Evolutionary conservation across 495 filamentous ascomycete species (phyloP).

Genomic region (Aspergillus leporis): DNA sequence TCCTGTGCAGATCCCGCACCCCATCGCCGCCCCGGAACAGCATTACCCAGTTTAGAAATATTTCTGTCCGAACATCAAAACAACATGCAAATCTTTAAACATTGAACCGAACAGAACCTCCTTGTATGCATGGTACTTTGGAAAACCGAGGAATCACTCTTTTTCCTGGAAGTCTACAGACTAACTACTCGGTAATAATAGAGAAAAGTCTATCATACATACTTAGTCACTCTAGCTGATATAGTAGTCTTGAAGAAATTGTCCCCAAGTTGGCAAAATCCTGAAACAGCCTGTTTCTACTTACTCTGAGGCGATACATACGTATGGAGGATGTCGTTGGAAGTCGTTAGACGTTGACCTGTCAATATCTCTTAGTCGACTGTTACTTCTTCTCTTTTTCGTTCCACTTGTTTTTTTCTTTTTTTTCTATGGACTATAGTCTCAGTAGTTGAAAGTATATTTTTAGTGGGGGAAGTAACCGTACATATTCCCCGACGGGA

Average conservation of each 20-base stretch:
- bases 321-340: background rate
- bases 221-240: background rate
- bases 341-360: conserved; percentile 10
- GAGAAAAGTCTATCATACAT: conserved; percentile 1
- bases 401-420: background rate
- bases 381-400: background rate
- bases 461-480: background rate
- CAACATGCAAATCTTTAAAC: background rate
- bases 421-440: background rate
- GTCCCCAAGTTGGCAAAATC: background rate
- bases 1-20: conserved; percentile 1
- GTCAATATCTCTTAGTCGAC: conserved; percentile 4
- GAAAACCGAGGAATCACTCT: conserved; percentile 1
- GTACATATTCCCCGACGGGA: too few species aligned
- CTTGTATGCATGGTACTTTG: conserved; percentile 10
- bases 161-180: background rate
- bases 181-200: background rate
- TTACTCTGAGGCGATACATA: background rate
- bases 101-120: conserved; percentile 6
- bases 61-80: conserved; percentile 11
- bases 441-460: background rate
- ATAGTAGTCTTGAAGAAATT: background rate
- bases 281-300: background rate
- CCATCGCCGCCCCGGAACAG: background rate
- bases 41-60: conserved; percentile 14